A percentile compares a stretch with the other conserved stretches of the same genome.
These are phyloP conservation scores for Calonectria pseudoreteaudii DNA, from an alignment of 2,329 filamentous ascomycete genomes.

Conservation along the genomic window DNA sequence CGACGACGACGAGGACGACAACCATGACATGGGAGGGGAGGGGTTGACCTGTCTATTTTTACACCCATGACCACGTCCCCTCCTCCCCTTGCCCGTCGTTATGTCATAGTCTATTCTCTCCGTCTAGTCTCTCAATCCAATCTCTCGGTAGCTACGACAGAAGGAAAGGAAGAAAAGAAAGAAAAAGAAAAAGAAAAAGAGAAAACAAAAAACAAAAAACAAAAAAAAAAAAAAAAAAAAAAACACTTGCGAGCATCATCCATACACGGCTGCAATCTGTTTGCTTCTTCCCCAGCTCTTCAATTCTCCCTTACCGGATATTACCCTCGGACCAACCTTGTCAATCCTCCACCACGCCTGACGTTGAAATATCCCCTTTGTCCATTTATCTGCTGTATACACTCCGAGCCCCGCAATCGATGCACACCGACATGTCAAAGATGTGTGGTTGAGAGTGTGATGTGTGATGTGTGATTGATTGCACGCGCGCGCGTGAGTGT, in stretches of 20 bases:
- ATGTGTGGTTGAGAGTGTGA: neutral
- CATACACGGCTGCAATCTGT: neutral
- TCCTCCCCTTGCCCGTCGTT: neutral
- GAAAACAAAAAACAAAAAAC: neutral
- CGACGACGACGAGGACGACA: too few relatives aligned
- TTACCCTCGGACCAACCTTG: neutral
- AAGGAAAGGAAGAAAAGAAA: neutral
- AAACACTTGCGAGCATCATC: neutral
- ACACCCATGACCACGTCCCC: neutral
- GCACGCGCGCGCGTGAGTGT: neutral
- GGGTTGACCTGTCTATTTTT: slow-evolving; percentile 11
- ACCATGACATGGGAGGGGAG: too few relatives aligned
- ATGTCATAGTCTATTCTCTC: neutral
- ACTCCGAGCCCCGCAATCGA: neutral
- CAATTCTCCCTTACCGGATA: neutral
- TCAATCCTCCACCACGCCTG: slow-evolving; percentile 3
- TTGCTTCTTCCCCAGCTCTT: neutral
- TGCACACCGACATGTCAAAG: neutral
- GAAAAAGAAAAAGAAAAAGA: neutral
- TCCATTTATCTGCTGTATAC: neutral
- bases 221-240: neutral
- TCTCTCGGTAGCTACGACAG: neutral
- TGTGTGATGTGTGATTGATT: too few relatives aligned
- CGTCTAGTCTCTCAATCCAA: too few relatives aligned
- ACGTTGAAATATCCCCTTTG: neutral